phyloP scores from a whole-genome alignment of 1,284 basidiomycete species.

The Melampsora occidentalis region DNA sequence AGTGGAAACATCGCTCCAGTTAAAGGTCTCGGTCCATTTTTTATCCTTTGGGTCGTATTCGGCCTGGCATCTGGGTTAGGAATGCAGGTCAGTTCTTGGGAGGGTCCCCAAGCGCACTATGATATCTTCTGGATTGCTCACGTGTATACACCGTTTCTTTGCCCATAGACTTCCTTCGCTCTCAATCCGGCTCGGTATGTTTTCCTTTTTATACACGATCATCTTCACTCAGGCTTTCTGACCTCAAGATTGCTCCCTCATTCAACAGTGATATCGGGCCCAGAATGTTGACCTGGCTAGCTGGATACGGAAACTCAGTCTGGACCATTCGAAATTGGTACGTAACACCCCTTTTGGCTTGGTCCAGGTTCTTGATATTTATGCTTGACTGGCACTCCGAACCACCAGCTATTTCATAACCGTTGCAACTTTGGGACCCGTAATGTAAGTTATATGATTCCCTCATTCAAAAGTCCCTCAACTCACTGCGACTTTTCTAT shows the following conservation, averaged over 20 bases:
- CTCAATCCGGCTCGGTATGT: slow-evolving; percentile 43
- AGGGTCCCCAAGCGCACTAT: background rate
- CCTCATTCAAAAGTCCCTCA: background rate
- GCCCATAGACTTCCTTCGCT: slow-evolving; percentile 38
- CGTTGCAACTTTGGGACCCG: slow-evolving; percentile 30
- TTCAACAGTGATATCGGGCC: slow-evolving; percentile 38
- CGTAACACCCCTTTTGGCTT: background rate
- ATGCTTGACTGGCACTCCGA: background rate
- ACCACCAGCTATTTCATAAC: slow-evolving; percentile 31
- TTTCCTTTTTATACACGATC: background rate
- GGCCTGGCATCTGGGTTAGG: slow-evolving; percentile 34
- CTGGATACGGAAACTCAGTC: slow-evolving; percentile 34
- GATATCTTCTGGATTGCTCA: background rate
- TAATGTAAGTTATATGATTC: slow-evolving; percentile 14
- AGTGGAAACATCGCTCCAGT: slow-evolving; percentile 36
- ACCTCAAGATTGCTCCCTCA: background rate
- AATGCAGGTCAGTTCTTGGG: slow-evolving; percentile 36
- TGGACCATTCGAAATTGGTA: slow-evolving; percentile 34
- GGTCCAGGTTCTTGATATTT: background rate
- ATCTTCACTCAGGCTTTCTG: background rate
- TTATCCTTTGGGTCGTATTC: slow-evolving; percentile 42
- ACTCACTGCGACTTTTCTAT: background rate
- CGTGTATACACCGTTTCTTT: background rate
- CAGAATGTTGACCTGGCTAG: slow-evolving; percentile 40
- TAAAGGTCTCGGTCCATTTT: slow-evolving; percentile 31